Base-by-base conservation (phyloP, 768 basidiomycete species). In the Lactarius sp. region DNA sequence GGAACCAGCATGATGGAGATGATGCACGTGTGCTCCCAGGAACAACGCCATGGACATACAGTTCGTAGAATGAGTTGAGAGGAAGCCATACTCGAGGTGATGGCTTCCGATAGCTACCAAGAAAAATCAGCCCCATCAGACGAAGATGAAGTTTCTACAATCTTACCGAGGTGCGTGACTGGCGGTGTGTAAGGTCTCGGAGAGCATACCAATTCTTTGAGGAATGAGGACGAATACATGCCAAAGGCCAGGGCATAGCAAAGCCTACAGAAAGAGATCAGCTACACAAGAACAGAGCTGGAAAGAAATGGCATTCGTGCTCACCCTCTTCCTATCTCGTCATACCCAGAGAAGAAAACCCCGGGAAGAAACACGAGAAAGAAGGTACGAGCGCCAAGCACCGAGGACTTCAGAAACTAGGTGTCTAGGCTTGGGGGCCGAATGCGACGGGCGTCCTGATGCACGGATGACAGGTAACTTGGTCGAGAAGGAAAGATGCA, bases 31-130 rank as follows among this genome's bases (percentile, higher is more conserved):
- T 3, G 82, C 75, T 66, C 81, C 87, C 64, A 92, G 78, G 75
- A 91, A 92, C 3, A 98, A 81, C 0, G 93, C 93, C 70, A 97
- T 90, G 33, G 92, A 95, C 56, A 94, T 81, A 59, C 86, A 84
- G 73, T 97, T 96, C 9, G 94, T 92, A 2, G 92, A 90, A 70
- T 99, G 96, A 0, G 95, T 97, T 0, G 94, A 96, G 0, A 94
- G 95, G 71, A 98, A 96, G 27, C 96, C 96, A 69, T 96, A 96
- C 76, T 96, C 94, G 3, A 92, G 80, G 68, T 93, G 90, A 70
- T 92, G 90, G 1, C 77, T 81, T 16, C 90, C 87, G 56, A 92
- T 86, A 5, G 86, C 89, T 92, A 18, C 8, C 2, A 20, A 37
- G 41, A 65, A 47, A 20, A n/a, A 36, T 36, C 3, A 39, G 44